These are phyloP conservation scores for Aspergillus chevalieri DNA, from an alignment of 2,329 filamentous ascomycete genomes.

Conservation along the genomic window DNA sequence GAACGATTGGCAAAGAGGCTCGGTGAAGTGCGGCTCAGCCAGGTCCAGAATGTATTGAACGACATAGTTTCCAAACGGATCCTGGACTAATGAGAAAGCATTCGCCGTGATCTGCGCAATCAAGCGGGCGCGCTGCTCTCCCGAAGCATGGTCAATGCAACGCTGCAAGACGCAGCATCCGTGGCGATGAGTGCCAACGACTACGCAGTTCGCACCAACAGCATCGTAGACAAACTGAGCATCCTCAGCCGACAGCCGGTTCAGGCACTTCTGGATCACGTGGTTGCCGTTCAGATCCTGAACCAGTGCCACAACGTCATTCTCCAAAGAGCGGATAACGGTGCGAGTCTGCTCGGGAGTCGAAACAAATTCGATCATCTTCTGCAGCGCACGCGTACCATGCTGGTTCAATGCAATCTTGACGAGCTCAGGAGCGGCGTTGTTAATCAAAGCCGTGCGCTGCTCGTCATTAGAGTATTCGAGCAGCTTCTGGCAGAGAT, in stretches of 20 bases:
- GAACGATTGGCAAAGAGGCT: conserved; percentile 80
- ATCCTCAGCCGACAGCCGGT: conserved; percentile 77
- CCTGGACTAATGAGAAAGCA: conserved; percentile 83
- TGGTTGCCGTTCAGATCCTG: conserved; percentile 98
- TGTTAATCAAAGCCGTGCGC: conserved; percentile 85
- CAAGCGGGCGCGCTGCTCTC: conserved; percentile 78
- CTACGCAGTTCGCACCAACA: conserved; percentile 77
- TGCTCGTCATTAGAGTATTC: conserved; percentile 95
- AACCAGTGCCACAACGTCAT: conserved; percentile 86
- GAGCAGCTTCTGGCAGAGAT: conserved; percentile 95
- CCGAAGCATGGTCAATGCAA: conserved; percentile 94
- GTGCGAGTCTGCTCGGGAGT: conserved; percentile 77
- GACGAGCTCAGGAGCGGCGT: conserved; percentile 79
- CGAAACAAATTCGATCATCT: conserved; percentile 98
- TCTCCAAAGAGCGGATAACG: conserved; percentile 77
- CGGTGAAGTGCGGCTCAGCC: conserved; percentile 79
- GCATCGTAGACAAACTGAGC: conserved; percentile 97
- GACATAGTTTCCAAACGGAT: conserved; percentile 97
- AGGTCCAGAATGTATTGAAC: conserved; percentile 98
- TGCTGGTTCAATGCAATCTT: conserved; percentile 95
- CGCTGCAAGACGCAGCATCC: conserved; percentile 97
- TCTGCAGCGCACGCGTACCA: conserved; percentile 90
- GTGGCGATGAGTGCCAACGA: conserved; percentile 92
- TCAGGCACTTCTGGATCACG: conserved; percentile 97
- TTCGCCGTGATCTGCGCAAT: conserved; percentile 82